Evolutionary conservation across 2,329 filamentous ascomycete genomes (phyloP), one percentile per base, ranked within the genome.

Genomic region (Fusarium globosum): DNA sequence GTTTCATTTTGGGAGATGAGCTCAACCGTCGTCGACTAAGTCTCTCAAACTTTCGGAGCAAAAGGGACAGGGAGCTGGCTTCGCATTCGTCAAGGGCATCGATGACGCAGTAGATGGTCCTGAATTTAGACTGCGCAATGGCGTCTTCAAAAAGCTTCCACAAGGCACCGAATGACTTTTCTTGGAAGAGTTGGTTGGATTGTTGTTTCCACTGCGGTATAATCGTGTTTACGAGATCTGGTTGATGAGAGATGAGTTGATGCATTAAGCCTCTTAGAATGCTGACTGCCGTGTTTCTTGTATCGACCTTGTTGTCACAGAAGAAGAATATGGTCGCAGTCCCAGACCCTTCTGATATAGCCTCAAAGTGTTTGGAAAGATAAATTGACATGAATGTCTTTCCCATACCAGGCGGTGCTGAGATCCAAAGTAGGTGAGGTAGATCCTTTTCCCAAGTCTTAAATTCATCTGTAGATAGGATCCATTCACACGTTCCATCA

Each of bases 21-120:
- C 26, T 6, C 26, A 26, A 6, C 6, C 6, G 26, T 26, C 26
- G 26, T 26, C 26, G 28, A 30, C 60, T 58, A 0, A 61, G n/a
- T 15, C 14, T 33, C 21, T 58, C 38, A 0, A 58, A 28, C 33
- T 61, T 30, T 4, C 35, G 7, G 1, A 71, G 33, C 14, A 74
- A 14, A 1, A 30, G n/a, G 0, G n/a, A 11, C 1, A 74, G 14
- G 0, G 67, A 68, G 0, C 2, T 45, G 1, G 60, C 43, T 11
- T 69, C 49, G 16, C 70, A 71, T 38, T 74, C 71, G 9, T 74
- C 72, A 0, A 62, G 41, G 0, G 23, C 71, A 30, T 71, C 68
- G 0, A 73, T 16, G 0, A 73, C 9, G 1, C 71, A 71, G 28
- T 71, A 71, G 2, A 70, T 23, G 0, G 12, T 35, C 26, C 26